Conservation (phyloP, 352 stramenopile genomes). For the Globisporangium mamillatum region DNA sequence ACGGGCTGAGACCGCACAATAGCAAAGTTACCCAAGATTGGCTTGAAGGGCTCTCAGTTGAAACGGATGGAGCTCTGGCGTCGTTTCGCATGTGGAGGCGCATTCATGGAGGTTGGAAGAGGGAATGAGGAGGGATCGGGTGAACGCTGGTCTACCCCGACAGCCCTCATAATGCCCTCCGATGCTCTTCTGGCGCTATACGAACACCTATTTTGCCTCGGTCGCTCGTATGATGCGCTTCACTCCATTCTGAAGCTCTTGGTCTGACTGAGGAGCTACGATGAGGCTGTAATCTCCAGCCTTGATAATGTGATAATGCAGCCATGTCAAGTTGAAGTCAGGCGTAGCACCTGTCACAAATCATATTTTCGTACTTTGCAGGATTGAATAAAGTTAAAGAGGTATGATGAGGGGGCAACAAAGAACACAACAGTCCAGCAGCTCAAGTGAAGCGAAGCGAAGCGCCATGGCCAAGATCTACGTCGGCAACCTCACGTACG, state of each 20-base stretch:
- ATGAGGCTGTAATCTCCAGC: background rate
- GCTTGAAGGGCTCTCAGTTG: background rate
- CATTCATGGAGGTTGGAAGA: background rate
- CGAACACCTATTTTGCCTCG: no score
- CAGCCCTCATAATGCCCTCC: no score
- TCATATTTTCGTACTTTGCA: slow-evolving; percentile 1
- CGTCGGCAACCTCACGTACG: slow-evolving; percentile 60
- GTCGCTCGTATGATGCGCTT: no score
- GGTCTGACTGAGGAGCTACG: no score
- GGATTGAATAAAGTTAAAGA: background rate
- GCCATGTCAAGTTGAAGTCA: background rate
- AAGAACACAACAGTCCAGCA: background rate
- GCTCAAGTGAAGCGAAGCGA: background rate
- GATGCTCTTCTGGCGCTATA: no score
- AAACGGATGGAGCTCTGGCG: background rate
- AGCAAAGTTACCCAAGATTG: background rate
- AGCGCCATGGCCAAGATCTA: slow-evolving; percentile 60
- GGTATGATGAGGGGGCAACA: background rate
- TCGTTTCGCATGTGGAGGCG: background rate
- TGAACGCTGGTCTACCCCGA: no score
- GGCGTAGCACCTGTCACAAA: background rate
- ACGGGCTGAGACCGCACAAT: background rate
- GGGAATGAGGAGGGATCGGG: background rate
- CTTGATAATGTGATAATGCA: background rate
- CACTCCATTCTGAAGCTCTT: no score